Conservation (phyloP, 495 filamentous ascomycete species). For the Xylaria acuta region DNA sequence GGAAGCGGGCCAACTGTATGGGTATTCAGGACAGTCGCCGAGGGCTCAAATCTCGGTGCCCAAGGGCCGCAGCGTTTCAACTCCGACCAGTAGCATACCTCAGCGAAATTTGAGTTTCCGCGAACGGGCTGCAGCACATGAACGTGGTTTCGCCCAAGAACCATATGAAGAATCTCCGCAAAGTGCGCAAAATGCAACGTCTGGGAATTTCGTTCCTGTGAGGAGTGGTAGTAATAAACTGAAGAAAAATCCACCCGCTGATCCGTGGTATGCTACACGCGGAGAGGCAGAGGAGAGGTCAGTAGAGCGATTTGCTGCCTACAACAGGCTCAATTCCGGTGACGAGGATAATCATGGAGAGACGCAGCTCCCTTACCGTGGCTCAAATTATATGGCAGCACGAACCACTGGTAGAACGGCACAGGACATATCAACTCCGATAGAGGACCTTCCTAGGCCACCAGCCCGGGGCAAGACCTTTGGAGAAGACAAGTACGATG, state of each 20-base stretch:
- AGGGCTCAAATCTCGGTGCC: constrained; percentile 39
- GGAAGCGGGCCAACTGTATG: constrained; percentile 42
- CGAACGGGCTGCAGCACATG: constrained; percentile 51
- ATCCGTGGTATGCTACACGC: constrained; percentile 45
- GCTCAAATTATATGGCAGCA: constrained; percentile 1
- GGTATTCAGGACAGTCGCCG: constrained; percentile 35
- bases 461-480: constrained; percentile 38
- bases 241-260: constrained; percentile 52
- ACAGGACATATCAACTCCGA: constrained; percentile 14
- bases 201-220: constrained; percentile 38
- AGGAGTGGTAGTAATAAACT: constrained; percentile 56
- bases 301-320: constrained; percentile 28
- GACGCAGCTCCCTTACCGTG: neutral
- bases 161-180: constrained; percentile 33
- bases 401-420: constrained; percentile 19
- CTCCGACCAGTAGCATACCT: constrained; percentile 42
- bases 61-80: constrained; percentile 31
- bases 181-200: constrained; percentile 34
- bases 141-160: constrained; percentile 40
- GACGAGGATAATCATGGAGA: constrained; percentile 19
- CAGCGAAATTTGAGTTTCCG: constrained; percentile 59
- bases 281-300: constrained; percentile 42
- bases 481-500: constrained; percentile 30
- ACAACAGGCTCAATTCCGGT: constrained; percentile 23
- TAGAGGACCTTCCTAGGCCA: constrained; percentile 31